Percentiles rank a stretch among this genome's conserved stretches.
Conservation (phyloP, 352 stramenopile species). For the Pythium oligandrum region DNA sequence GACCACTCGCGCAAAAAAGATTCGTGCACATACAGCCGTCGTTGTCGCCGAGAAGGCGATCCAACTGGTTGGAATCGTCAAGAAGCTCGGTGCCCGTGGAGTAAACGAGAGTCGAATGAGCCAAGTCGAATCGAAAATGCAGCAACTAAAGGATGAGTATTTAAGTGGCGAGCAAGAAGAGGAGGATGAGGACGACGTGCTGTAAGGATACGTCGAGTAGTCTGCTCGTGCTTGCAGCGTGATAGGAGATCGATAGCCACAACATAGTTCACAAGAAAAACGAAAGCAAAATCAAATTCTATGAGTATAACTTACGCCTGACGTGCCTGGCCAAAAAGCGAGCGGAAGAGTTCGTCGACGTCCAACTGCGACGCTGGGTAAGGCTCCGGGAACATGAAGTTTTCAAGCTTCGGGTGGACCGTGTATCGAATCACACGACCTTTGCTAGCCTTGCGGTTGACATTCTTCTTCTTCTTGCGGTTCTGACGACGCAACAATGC, state of each 20-base stretch:
- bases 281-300: conserved; percentile 9
- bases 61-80: conserved; percentile 77
- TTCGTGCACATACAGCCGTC: conserved; percentile 61
- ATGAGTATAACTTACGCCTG: conserved; percentile 31
- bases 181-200: conserved; percentile 83
- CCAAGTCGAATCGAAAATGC: conserved; percentile 33
- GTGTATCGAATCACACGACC: conserved; percentile 78
- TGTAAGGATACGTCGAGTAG: conserved; percentile 32
- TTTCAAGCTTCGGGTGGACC: conserved; percentile 84
- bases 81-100: conserved; percentile 68
- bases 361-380: conserved; percentile 75
- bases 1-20: conserved; percentile 75
- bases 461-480: conserved; percentile 81
- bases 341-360: conserved; percentile 81
- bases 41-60: conserved; percentile 70
- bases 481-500: conserved; percentile 50
- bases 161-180: conserved; percentile 60
- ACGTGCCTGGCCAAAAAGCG: conserved; percentile 68
- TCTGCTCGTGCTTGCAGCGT: conserved; percentile 1
- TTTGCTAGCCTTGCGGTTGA: conserved; percentile 89
- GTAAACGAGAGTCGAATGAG: conserved; percentile 45
- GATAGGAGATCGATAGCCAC: background rate
- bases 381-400: conserved; percentile 88
- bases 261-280: conserved; percentile 2
- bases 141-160: conserved; percentile 55